A percentile compares a stretch with the other conserved stretches of the same genome.
Conservation (phyloP, 345 rosid species). For the Gossypium anomalum region DNA sequence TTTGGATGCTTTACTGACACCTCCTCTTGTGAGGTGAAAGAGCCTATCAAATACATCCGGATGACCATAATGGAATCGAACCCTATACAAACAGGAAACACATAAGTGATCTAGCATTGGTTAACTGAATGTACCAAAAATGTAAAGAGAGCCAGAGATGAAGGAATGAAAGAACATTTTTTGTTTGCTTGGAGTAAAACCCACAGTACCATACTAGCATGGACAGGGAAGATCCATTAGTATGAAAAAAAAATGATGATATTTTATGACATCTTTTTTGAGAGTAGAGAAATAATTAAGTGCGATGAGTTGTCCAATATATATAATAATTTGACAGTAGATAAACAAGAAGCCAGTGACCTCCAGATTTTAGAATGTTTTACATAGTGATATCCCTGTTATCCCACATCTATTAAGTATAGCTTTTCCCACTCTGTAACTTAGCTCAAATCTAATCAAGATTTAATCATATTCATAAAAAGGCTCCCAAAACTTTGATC, state of each 20-base stretch:
- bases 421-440: too few species aligned
- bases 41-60: conserved; percentile 99
- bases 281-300: background rate
- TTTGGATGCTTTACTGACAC: conserved; percentile 96
- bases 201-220: background rate
- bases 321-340: background rate
- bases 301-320: background rate
- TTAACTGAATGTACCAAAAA: background rate
- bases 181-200: too few species aligned
- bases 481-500: background rate
- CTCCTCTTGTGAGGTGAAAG: conserved; percentile 97
- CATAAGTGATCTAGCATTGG: background rate
- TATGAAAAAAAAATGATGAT: background rate
- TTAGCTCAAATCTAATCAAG: too few species aligned
- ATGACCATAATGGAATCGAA: conserved; percentile 99
- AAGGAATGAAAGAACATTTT: background rate
- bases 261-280: background rate
- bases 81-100: conserved; percentile 43
- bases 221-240: background rate
- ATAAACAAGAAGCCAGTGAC: background rate
- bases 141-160: background rate
- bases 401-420: too few species aligned
- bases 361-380: background rate
- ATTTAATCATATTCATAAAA: background rate
- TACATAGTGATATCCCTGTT: too few species aligned